These are phyloP conservation scores for Xylaria digitata DNA, from an alignment of 2,329 filamentous ascomycete genomes.

Conservation along the genomic window DNA sequence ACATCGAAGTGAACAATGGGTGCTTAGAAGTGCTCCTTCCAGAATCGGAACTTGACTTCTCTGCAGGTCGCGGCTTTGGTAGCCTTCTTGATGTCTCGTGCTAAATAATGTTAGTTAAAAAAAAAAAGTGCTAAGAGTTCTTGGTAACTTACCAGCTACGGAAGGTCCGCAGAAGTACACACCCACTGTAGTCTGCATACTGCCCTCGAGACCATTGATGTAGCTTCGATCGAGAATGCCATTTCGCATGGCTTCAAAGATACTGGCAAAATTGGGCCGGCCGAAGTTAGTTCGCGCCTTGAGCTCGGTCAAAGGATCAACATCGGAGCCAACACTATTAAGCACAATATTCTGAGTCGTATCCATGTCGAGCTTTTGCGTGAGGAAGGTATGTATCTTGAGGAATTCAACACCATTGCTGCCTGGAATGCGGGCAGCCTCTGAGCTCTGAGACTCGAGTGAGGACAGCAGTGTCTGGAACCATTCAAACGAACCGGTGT, in stretches of 20 bases:
- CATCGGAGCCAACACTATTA: conserved; percentile 88
- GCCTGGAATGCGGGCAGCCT: conserved; percentile 74
- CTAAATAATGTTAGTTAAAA: conserved; percentile 60
- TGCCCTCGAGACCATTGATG: conserved; percentile 81
- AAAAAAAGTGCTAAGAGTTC: neutral
- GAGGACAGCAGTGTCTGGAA: conserved; percentile 94
- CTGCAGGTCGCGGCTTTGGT: conserved; percentile 77
- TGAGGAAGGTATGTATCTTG: conserved; percentile 97
- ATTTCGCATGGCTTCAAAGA: conserved; percentile 87
- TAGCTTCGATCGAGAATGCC: conserved; percentile 89
- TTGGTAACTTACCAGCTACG: conserved; percentile 63
- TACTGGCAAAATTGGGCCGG: conserved; percentile 84
- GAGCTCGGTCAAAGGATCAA: conserved; percentile 93
- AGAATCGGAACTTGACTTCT: conserved; percentile 94
- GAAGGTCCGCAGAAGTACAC: conserved; percentile 98
- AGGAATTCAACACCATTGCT: conserved; percentile 84
- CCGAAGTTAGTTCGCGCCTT: conserved; percentile 93
- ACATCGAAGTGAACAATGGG: conserved; percentile 37
- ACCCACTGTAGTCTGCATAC: conserved; percentile 84
- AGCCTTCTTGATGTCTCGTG: conserved; percentile 85
- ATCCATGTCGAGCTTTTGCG: conserved; percentile 90
- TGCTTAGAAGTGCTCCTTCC: conserved; percentile 90
- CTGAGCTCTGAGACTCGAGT: conserved; percentile 85
- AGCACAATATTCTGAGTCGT: conserved; percentile 97
- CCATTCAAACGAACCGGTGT: conserved; percentile 97